Evolutionary conservation across 176 grass and related monocot genomes (phyloP).

Genomic region (Canna indica): DNA sequence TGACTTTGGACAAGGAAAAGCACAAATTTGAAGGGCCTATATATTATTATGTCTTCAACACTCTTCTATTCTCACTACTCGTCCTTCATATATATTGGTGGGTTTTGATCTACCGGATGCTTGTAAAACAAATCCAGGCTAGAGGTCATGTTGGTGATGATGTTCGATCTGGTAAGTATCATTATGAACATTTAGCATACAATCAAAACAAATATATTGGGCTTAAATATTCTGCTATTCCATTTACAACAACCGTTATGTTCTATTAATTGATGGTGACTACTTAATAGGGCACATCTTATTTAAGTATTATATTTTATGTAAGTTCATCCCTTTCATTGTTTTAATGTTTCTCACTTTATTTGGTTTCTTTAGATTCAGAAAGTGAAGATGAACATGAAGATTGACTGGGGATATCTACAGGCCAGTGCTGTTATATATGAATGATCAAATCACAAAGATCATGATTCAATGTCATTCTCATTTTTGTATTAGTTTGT

Average conservation of each 20-base stretch:
- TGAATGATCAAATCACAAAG: neutral
- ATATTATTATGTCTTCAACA: conserved; percentile 22
- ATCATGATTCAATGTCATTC: neutral
- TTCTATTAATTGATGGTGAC: too few relatives aligned
- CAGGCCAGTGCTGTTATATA: neutral
- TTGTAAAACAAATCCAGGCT: conserved; percentile 25
- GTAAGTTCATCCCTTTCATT: conserved; percentile 11
- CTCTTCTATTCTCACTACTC: conserved; percentile 15
- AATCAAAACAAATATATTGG: too few relatives aligned
- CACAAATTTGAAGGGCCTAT: conserved; percentile 16
- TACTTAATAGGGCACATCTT: too few relatives aligned
- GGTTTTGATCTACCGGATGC: conserved; percentile 25
- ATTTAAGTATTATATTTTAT: too few relatives aligned
- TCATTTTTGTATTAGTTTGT: neutral
- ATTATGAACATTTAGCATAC: too few relatives aligned
- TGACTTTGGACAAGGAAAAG: conserved; percentile 15
- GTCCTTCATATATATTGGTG: conserved; percentile 21
- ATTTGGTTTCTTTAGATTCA: conserved; percentile 35
- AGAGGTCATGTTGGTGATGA: conserved; percentile 77
- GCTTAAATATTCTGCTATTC: too few relatives aligned
- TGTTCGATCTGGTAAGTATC: conserved; percentile 57
- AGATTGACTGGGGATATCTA: conserved; percentile 26
- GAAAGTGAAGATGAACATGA: conserved; percentile 52
- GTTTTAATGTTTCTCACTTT: conserved; percentile 16
- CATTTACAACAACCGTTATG: too few relatives aligned